phyloP scores from a whole-genome alignment of 257 asterid species.

The Nicotiana knightiana region DNA sequence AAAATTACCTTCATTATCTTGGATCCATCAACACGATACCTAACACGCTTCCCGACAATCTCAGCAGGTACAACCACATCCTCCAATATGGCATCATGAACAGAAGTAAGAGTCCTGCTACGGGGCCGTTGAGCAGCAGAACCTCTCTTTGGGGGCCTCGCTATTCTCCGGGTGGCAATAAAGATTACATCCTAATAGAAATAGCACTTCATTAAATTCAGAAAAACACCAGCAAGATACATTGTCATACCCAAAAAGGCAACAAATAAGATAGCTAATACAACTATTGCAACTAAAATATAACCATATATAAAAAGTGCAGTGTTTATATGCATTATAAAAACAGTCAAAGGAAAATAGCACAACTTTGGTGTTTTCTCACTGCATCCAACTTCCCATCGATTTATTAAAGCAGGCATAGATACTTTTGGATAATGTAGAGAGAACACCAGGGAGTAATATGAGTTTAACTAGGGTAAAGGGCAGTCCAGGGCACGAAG shows the following conservation, averaged over 20 bases:
- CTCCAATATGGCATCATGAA: constrained; percentile 84
- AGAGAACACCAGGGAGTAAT: background rate
- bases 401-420: background rate
- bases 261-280: background rate
- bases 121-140: constrained; percentile 86
- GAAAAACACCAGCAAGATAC: background rate
- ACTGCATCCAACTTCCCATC: background rate
- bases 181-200: constrained; percentile 47
- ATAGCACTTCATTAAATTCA: background rate
- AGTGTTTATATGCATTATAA: background rate
- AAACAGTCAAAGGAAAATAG: background rate
- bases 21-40: constrained; percentile 74
- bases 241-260: background rate
- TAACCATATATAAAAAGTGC: background rate
- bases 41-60: constrained; percentile 65
- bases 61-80: constrained; percentile 88
- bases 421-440: background rate
- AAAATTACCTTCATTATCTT: constrained; percentile 72
- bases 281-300: background rate
- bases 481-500: too few relatives aligned
- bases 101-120: constrained; percentile 77
- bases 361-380: background rate
- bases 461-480: too few relatives aligned
- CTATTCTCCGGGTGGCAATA: constrained; percentile 67
- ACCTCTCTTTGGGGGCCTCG: constrained; percentile 89